phyloP scores from a whole-genome alignment of 2,329 filamentous ascomycete species.

The Coccinonectria pachysandricola region DNA sequence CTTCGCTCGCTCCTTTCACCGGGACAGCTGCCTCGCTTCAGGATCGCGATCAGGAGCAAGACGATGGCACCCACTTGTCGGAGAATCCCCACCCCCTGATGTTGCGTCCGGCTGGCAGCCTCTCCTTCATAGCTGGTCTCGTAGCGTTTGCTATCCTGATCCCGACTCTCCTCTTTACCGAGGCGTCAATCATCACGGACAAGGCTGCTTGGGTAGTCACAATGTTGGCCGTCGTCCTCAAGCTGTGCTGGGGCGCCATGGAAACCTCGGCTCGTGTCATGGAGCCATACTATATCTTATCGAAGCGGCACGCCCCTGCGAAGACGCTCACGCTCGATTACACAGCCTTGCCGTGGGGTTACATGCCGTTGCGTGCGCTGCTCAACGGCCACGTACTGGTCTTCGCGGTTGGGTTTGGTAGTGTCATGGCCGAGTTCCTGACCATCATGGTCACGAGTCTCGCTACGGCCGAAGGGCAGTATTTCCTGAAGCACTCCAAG shows the following conservation, averaged over 20 bases:
- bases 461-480: constrained; percentile 51
- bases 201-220: constrained; percentile 57
- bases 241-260: constrained; percentile 57
- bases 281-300: constrained; percentile 64
- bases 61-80: constrained; percentile 38
- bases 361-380: constrained; percentile 50
- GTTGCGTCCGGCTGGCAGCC: constrained; percentile 48
- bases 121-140: constrained; percentile 51
- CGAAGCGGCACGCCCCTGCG: constrained; percentile 52
- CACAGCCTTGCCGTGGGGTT: constrained; percentile 59
- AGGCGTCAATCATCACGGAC: constrained; percentile 44
- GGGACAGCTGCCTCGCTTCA: constrained; percentile 31
- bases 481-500: constrained; percentile 30
- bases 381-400: constrained; percentile 55
- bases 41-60: constrained; percentile 35
- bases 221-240: constrained; percentile 53
- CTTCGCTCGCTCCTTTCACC: constrained; percentile 56
- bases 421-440: constrained; percentile 62
- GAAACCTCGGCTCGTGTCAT: constrained; percentile 63
- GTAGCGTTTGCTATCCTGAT: constrained; percentile 46
- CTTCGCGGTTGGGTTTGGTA: constrained; percentile 58
- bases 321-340: constrained; percentile 62
- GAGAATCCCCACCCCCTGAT: constrained; percentile 60
- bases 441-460: constrained; percentile 60
- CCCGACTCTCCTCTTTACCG: constrained; percentile 51